phyloP scores from a whole-genome alignment of 2,329 filamentous ascomycete species.

The Didymella arachidicola region DNA sequence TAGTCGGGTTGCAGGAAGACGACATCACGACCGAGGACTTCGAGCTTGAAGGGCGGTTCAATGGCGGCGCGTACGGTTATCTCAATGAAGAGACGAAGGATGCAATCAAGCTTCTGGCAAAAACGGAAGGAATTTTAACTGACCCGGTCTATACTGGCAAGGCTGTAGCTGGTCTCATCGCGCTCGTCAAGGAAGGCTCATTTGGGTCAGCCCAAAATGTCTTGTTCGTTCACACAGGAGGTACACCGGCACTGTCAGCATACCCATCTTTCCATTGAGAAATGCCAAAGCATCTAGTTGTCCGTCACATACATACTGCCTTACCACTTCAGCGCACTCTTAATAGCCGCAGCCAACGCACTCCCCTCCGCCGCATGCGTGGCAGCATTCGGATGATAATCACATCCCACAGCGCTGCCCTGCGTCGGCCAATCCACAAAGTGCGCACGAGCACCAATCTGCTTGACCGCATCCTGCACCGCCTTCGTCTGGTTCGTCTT shows the following conservation, averaged over 20 bases:
- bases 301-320: slow-evolving; percentile 6
- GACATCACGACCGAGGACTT: slow-evolving; percentile 4
- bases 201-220: slow-evolving; percentile 8
- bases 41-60: slow-evolving; percentile 13
- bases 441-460: slow-evolving; percentile 46
- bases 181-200: slow-evolving; percentile 4
- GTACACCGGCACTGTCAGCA: slow-evolving; percentile 12
- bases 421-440: slow-evolving; percentile 56
- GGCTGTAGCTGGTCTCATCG: slow-evolving; percentile 13
- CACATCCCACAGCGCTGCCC: slow-evolving; percentile 52
- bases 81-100: slow-evolving; percentile 7
- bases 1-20: slow-evolving; percentile 6
- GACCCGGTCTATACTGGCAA: slow-evolving; percentile 20
- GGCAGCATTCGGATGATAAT: slow-evolving; percentile 54
- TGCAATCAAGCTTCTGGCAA: slow-evolving; percentile 13
- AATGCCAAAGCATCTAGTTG: not conserved
- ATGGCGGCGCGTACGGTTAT: slow-evolving; percentile 6
- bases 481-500: slow-evolving; percentile 18
- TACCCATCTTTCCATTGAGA: slow-evolving; percentile 9
- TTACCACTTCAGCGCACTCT: slow-evolving; percentile 26
- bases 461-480: slow-evolving; percentile 28
- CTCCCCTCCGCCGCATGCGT: slow-evolving; percentile 48
- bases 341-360: slow-evolving; percentile 46
- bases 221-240: slow-evolving; percentile 14
- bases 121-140: slow-evolving; percentile 13